phyloP scores from a whole-genome alignment of 148 eudicot genomes.

The Vaccinium darrowii region DNA sequence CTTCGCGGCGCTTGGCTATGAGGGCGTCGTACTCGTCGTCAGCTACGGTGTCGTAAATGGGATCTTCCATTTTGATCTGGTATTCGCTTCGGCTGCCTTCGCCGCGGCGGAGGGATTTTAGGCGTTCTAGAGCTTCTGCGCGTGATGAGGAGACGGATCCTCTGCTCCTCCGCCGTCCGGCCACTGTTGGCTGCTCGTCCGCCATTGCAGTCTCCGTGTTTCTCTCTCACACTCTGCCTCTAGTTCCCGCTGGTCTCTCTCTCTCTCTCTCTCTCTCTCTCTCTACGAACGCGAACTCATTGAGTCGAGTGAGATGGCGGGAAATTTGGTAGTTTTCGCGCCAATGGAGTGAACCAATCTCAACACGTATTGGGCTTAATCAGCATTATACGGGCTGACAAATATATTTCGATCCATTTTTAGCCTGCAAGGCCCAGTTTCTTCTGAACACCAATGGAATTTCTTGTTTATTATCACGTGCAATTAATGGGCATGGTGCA shows the following conservation, averaged over 20 bases:
- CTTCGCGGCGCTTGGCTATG: constrained; percentile 76
- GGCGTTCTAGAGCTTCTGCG: constrained; percentile 63
- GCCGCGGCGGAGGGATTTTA: constrained; percentile 55
- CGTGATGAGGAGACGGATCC: constrained; percentile 42
- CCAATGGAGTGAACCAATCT: neutral
- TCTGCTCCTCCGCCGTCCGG: constrained; percentile 53
- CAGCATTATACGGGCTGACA: too few relatives aligned
- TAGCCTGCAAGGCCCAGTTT: too few relatives aligned
- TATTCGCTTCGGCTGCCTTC: constrained; percentile 18
- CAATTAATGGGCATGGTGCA: too few relatives aligned
- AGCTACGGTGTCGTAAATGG: constrained; percentile 84
- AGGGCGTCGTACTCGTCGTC: constrained; percentile 78
- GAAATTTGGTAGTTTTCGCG: constrained; percentile 12
- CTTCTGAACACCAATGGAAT: too few relatives aligned
- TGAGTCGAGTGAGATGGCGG: constrained; percentile 2
- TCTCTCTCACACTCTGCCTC: constrained; percentile 10
- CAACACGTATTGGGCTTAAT: too few relatives aligned
- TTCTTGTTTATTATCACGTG: too few relatives aligned
- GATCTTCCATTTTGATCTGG: constrained; percentile 66
- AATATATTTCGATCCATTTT: too few relatives aligned
- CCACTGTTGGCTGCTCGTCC: constrained; percentile 40
- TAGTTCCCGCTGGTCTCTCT: constrained; percentile 12
- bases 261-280: constrained; percentile 4
- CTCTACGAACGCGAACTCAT: neutral
- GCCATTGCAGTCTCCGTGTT: constrained; percentile 28